These are phyloP conservation scores for Protostelium mycophagum DNA, from an alignment of 78 protist species.

Conservation along the genomic window DNA sequence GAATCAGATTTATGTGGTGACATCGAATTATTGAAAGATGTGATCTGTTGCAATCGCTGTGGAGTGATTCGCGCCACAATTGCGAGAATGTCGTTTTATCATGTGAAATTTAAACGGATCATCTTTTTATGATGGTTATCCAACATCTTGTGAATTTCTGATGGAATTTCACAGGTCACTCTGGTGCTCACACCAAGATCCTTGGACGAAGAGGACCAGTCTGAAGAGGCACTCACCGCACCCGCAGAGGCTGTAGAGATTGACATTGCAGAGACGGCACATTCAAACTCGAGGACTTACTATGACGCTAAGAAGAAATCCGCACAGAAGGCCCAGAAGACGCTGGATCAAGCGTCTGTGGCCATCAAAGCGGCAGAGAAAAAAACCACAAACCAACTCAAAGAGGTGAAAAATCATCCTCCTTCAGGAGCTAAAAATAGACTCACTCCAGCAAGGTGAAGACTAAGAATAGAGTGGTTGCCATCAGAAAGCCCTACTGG, in stretches of 20 bases:
- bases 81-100: too few species aligned
- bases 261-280: conserved; percentile 78
- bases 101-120: too few species aligned
- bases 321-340: conserved; percentile 69
- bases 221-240: conserved; percentile 5
- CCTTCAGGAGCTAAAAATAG: neutral
- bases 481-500: conserved; percentile 85
- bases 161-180: conserved; percentile 28
- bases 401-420: conserved; percentile 9
- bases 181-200: conserved; percentile 17
- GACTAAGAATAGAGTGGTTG: conserved; percentile 20
- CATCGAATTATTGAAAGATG: too few species aligned
- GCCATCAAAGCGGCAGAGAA: conserved; percentile 70
- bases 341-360: conserved; percentile 60
- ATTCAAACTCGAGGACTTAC: conserved; percentile 80
- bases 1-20: too few species aligned
- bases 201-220: conserved; percentile 22
- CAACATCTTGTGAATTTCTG: neutral
- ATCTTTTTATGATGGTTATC: neutral
- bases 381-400: conserved; percentile 22
- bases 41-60: too few species aligned
- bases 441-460: neutral
- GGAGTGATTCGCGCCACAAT: too few species aligned
- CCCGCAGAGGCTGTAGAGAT: conserved; percentile 62
- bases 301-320: conserved; percentile 67